Evolutionary conservation across 1,139 yeast species (phyloP), one percentile per base, ranked within the genome.

Genomic region (Saccharomycopsis hybrid): DNA sequence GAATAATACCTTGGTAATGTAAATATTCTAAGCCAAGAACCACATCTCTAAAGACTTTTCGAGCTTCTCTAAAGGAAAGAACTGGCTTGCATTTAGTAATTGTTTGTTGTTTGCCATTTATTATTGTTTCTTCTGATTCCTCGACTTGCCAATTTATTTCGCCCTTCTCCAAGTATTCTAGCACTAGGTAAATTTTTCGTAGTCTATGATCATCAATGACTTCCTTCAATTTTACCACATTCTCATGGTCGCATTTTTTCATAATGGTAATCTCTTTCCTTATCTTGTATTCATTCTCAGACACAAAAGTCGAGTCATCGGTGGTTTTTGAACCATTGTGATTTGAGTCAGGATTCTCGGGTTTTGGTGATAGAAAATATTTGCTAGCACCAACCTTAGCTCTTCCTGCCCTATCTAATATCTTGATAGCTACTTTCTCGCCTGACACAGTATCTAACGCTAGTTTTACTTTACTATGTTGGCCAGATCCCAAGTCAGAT

Each of bases 381-480:
- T 41, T 35, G 8, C 25, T 41, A 32, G 39, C 48, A 18, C 54
- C 47, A 11, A 44, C 33, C n/a, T 42, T 36, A 4, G 86, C 87
- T 47, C 77, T 74, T 11, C 82, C 80, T 53, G 78, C 79, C 51
- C 97, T 73, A 64, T 87, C 90, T 31, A 94, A 92, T 51, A 94
- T 86, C 63, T 94, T 94, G 53, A 94, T 90, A 0, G 98, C 98
- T 28, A 90, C 97, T 45, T 80, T 71, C 57, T 82, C 85, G 47
- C 80, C 77, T 11, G 84, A 75, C 27, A 78, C 74, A 50, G 83
- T 66, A 62, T 90, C 94, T 54, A 77, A 76, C 0, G 96, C 98
- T 28, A 94, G 73, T 65, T 92, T 94, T 43, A 94, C 99, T 65
- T 89, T 90, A 18, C 99, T 98, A 66, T 92, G 98, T 65, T 92